These are phyloP conservation scores for Aspergillus homomorphus DNA, from an alignment of 495 filamentous ascomycete species.

Conservation along the genomic window DNA sequence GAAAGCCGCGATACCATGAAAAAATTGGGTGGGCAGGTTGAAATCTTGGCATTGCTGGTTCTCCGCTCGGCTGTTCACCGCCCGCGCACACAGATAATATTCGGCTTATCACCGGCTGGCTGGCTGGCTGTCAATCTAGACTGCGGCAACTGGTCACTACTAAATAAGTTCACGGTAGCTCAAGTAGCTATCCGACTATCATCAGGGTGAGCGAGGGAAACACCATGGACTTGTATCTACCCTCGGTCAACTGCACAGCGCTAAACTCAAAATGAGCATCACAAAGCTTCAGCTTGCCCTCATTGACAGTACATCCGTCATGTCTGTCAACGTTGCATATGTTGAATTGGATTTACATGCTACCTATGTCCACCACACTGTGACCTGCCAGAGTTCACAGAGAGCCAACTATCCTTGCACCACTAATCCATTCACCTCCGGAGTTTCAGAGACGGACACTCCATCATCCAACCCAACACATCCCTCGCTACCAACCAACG, in stretches of 20 bases:
- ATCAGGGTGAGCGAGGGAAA: too few species aligned
- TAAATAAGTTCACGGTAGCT: too few species aligned
- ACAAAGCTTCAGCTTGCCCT: too few species aligned
- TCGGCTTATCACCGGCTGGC: not conserved
- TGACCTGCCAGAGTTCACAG: too few species aligned
- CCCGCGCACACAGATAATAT: constrained; percentile 21
- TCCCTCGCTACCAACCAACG: constrained; percentile 32
- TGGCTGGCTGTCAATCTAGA: not conserved
- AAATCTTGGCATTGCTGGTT: constrained; percentile 38
- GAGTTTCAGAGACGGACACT: not conserved
- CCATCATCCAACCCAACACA: constrained; percentile 42
- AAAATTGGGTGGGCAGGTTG: constrained; percentile 39
- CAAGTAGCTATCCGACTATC: too few species aligned
- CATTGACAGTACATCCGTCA: too few species aligned
- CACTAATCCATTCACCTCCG: not conserved
- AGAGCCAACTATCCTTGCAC: not conserved
- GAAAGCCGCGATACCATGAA: constrained; percentile 30
- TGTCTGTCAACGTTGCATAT: too few species aligned
- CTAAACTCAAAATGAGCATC: too few species aligned
- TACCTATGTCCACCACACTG: not conserved
- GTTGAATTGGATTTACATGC: too few species aligned
- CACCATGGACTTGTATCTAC: too few species aligned
- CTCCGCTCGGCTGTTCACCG: constrained; percentile 41
- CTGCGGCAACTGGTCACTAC: not conserved
- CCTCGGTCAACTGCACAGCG: too few species aligned